Conservation (phyloP, 257 asterid species). For the Solanum paucissectum region DNA sequence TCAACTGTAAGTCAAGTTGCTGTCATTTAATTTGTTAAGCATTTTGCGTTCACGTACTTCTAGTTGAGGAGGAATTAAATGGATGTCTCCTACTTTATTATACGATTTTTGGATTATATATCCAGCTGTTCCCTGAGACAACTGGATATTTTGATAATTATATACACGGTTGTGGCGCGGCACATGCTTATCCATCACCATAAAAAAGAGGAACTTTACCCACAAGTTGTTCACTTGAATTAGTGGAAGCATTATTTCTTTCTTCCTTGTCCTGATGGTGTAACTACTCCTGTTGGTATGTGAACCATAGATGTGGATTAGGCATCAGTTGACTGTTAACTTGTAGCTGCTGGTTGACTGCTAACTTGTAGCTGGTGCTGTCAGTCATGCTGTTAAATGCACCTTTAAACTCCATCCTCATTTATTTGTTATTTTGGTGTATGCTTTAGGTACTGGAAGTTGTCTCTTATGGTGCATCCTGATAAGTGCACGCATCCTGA, state of each 20-base stretch:
- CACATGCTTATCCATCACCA: neutral
- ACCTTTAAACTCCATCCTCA: neutral
- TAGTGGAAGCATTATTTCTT: neutral
- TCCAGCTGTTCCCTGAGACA: neutral
- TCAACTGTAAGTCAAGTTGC: neutral
- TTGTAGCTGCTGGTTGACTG: neutral
- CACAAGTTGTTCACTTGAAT: neutral
- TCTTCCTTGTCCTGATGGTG: neutral
- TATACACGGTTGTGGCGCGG: neutral
- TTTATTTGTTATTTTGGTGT: neutral
- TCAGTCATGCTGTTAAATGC: neutral
- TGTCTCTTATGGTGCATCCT: constrained; percentile 96
- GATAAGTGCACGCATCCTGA: constrained; percentile 96
- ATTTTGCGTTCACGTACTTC: neutral
- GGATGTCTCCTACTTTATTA: neutral
- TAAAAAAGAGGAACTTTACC: neutral
- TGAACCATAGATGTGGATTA: neutral
- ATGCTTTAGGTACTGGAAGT: constrained; percentile 73
- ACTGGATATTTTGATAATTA: neutral
- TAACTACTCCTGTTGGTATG: neutral
- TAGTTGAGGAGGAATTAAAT: neutral
- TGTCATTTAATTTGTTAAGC: neutral
- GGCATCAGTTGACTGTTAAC: neutral
- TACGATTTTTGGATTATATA: neutral
- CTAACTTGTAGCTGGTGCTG: neutral